These are phyloP conservation scores for Penicillium sp. DNA, from an alignment of 2,329 filamentous ascomycete species.

Conservation along the genomic window DNA sequence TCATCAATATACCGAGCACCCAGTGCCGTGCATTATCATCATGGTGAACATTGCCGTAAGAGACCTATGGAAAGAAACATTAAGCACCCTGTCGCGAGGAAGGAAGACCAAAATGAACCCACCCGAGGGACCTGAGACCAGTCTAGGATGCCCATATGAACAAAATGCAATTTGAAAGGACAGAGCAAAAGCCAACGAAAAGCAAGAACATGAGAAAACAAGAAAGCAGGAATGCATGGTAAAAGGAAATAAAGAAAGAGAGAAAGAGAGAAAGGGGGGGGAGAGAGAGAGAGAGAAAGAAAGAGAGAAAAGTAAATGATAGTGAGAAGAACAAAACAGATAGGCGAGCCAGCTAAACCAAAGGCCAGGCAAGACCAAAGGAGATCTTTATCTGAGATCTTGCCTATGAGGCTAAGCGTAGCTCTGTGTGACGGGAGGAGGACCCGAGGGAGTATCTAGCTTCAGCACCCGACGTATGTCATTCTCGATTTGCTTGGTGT, in stretches of 20 bases:
- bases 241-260: slow-evolving; percentile 10
- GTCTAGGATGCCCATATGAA: slow-evolving; percentile 22
- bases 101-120: slow-evolving; percentile 15
- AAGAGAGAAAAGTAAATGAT: slow-evolving; percentile 1
- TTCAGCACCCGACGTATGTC: slow-evolving; percentile 50
- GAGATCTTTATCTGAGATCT: not conserved
- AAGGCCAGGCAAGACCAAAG: not conserved
- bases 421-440: slow-evolving; percentile 35
- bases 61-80: slow-evolving; percentile 8
- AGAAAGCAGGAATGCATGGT: not conserved
- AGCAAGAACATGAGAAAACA: not conserved
- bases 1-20: slow-evolving; percentile 20
- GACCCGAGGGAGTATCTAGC: slow-evolving; percentile 36
- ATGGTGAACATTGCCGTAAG: slow-evolving; percentile 17
- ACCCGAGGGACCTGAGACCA: slow-evolving; percentile 21
- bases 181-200: slow-evolving; percentile 8
- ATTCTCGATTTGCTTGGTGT: slow-evolving; percentile 49
- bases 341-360: slow-evolving; percentile 6
- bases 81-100: slow-evolving; percentile 16
- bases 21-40: slow-evolving; percentile 20
- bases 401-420: slow-evolving; percentile 7
- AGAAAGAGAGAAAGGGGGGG: slow-evolving; percentile 1
- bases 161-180: slow-evolving; percentile 13
- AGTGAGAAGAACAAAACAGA: slow-evolving; percentile 3
- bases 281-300: slow-evolving; percentile 7